Conservation (phyloP, 2,329 filamentous ascomycete genomes). For the Cladophialophora chaetospira region DNA sequence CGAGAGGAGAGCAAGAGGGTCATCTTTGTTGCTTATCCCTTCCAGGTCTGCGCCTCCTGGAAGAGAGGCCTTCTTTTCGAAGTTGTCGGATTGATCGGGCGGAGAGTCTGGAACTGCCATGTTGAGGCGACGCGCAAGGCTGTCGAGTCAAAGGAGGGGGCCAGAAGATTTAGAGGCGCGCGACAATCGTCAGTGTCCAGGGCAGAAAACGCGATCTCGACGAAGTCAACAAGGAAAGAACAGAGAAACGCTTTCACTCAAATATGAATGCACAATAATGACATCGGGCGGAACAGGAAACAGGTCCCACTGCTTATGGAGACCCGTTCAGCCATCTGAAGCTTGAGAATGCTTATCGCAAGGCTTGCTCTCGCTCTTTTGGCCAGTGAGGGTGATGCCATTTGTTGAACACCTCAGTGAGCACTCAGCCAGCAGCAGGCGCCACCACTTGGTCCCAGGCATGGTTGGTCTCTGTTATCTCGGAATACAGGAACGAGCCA, state of each 20-base stretch:
- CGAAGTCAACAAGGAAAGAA: not conserved
- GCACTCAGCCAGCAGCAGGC: not conserved
- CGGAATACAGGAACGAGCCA: not conserved
- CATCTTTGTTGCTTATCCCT: conserved; percentile 2
- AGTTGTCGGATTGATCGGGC: not conserved
- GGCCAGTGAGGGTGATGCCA: conserved; percentile 1
- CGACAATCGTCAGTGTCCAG: not conserved
- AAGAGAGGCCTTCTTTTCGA: conserved; percentile 16
- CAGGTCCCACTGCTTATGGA: conserved; percentile 1
- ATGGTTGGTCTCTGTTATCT: not conserved
- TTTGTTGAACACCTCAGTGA: not conserved
- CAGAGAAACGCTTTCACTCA: not conserved
- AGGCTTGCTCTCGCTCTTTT: not conserved
- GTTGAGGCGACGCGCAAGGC: not conserved
- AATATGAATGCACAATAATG: not conserved
- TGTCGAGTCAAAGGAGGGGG: not conserved
- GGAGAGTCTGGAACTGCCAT: not conserved
- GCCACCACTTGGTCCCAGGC: not conserved
- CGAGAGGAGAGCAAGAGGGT: conserved; percentile 24
- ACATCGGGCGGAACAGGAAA: not conserved
- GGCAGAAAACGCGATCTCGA: not conserved
- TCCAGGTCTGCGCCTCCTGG: conserved; percentile 14
- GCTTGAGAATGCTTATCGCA: conserved; percentile 14
- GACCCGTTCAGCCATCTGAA: not conserved
- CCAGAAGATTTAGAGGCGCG: not conserved